Base-by-base conservation (phyloP, 495 filamentous ascomycete species). In the Cladorrhinum samala region DNA sequence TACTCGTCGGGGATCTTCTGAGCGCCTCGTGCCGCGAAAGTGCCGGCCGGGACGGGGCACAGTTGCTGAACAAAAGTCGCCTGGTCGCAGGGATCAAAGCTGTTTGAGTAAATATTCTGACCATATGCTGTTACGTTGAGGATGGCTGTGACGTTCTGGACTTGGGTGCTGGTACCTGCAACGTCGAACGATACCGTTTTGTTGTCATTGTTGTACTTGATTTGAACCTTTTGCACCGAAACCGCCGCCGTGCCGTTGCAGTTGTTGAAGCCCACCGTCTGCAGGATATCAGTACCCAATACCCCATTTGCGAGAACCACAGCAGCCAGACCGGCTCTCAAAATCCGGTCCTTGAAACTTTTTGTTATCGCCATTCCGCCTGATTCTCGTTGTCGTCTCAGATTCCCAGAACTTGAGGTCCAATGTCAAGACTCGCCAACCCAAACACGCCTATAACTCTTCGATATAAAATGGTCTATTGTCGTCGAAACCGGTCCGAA, bases 41-140 rank as follows among this genome's bases (percentile, higher is more conserved):
- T 64, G 33, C 90, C 86, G 2, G 73, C 68, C 14, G 90, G 89
- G 18, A 95, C 88, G 57, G 93, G 93, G 70, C 93, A 98, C 42
- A 98, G 73, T 57, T 88, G 66, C 3, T 73, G 59, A 21, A 97
- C 79, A 52, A 79, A 83, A 4, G 85, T 85, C 11, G 66, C 71
- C 45, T 60, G 47, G 17, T 83, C 75, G 60, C 93, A 98, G 21
- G 93, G 93, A 57, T 95, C 83, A 65, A 98, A 96, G 7, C 68
- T 68, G 46, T 87, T 88, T 13, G 76, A 72, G 68, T 95, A 96
- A 20, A 97, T 78, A 57, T 89, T 65, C 44, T 83, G 83, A 48
- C 93, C 93, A 58, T 96, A 96, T 8, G 93, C 93, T 25, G 78
- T 87, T 37, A 96, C 87, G 40, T 81, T 81, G 46, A 98, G 71